Evolutionary conservation across 2,329 filamentous ascomycete species (phyloP).

Genomic region (Xylogone sp.): DNA sequence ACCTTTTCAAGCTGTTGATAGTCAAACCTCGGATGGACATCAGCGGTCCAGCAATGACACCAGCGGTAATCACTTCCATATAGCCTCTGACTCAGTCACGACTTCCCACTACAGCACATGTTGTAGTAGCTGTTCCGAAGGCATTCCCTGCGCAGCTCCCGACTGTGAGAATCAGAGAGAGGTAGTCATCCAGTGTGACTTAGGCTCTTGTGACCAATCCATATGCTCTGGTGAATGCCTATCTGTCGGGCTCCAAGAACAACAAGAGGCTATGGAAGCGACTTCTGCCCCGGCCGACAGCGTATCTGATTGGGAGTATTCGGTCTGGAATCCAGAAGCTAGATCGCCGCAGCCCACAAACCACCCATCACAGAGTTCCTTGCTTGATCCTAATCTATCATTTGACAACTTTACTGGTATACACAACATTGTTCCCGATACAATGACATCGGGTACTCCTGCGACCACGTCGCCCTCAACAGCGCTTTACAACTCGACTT

Average conservation of each 20-base stretch:
- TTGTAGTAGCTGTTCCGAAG: conserved; percentile 24
- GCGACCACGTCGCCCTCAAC: neutral
- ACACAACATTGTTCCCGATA: neutral
- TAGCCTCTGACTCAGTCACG: neutral
- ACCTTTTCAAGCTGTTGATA: neutral
- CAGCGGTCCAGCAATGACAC: neutral
- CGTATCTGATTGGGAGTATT: conserved; percentile 7
- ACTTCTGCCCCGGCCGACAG: neutral
- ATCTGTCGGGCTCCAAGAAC: conserved; percentile 7
- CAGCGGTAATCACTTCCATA: neutral
- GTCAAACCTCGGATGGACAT: neutral
- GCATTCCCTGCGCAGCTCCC: conserved; percentile 11
- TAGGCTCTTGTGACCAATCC: conserved; percentile 14
- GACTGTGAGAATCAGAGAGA: conserved; percentile 8
- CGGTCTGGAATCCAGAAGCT: conserved; percentile 9
- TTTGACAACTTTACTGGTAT: neutral
- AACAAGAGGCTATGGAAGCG: conserved; percentile 2
- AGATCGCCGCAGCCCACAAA: neutral
- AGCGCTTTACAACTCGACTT: neutral
- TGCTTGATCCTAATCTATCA: neutral
- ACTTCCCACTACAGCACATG: conserved; percentile 15
- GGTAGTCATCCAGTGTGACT: conserved; percentile 15
- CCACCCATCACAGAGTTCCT: neutral
- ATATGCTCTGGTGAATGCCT: conserved; percentile 18
- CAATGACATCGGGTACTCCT: neutral